A percentile compares a stretch with the other conserved stretches of the same genome.
Evolutionary conservation across 2,329 filamentous ascomycete species (phyloP).

Genomic region (Alternaria infectoria): DNA sequence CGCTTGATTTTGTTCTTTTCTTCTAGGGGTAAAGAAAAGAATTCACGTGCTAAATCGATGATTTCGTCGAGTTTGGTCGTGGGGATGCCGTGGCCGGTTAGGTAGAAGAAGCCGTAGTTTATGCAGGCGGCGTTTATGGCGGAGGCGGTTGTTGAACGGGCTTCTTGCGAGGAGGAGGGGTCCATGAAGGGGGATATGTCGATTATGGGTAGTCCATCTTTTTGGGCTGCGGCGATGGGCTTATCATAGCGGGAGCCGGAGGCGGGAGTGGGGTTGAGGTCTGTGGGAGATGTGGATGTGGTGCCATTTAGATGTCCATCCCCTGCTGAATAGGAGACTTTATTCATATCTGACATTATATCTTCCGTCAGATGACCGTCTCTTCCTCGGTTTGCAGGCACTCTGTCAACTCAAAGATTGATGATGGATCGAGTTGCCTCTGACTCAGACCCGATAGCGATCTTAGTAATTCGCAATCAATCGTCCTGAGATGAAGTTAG

Average conservation of each 20-base stretch:
- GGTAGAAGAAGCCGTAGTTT: constrained; percentile 53
- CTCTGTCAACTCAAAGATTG: neutral
- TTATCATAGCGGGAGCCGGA: constrained; percentile 13
- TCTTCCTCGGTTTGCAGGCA: neutral
- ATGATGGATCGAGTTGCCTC: neutral
- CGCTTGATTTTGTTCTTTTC: constrained; percentile 47
- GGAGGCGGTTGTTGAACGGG: constrained; percentile 32
- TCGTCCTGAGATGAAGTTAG: too few species aligned
- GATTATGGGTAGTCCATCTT: constrained; percentile 47
- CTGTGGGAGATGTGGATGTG: neutral
- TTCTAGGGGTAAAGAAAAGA: constrained; percentile 38
- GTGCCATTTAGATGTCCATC: constrained; percentile 2
- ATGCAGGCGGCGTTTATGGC: constrained; percentile 47
- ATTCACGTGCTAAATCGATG: constrained; percentile 40
- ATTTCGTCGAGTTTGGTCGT: constrained; percentile 28
- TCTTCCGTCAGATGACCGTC: neutral
- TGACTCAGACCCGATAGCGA: neutral
- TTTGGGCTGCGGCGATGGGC: constrained; percentile 20
- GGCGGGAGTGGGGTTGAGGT: constrained; percentile 30
- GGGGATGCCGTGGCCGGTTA: constrained; percentile 51
- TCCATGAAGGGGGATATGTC: constrained; percentile 50
- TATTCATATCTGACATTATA: constrained; percentile 23
- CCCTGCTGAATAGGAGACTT: constrained; percentile 14
- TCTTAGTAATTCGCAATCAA: neutral
- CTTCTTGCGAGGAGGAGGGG: constrained; percentile 15